Conservation (phyloP, 805 yeast genomes). For the Ogataea nonfermentans region DNA sequence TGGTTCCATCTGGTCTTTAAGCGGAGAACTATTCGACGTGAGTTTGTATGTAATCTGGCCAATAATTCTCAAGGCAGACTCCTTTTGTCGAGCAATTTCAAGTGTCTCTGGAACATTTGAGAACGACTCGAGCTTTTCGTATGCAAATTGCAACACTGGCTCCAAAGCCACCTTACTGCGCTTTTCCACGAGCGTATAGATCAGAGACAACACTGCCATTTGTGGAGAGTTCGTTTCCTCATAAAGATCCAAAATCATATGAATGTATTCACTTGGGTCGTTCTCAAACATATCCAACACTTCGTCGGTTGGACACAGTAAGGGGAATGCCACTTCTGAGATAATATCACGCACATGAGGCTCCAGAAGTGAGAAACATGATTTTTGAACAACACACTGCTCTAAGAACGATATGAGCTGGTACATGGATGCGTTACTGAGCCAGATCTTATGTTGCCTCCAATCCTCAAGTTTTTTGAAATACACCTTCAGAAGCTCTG, state of each 20-base stretch:
- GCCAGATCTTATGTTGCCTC: conserved; percentile 67
- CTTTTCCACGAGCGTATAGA: conserved; percentile 69
- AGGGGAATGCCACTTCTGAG: conserved; percentile 73
- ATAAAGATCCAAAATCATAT: conserved; percentile 64
- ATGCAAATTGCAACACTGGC: conserved; percentile 60
- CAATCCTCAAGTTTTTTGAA: conserved; percentile 69
- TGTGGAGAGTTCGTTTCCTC: conserved; percentile 69
- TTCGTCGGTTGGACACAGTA: conserved; percentile 70
- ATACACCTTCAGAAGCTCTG: conserved; percentile 65
- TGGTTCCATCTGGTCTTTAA: conserved; percentile 60
- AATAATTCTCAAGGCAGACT: conserved; percentile 75
- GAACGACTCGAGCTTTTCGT: conserved; percentile 44
- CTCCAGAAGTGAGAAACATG: conserved; percentile 66
- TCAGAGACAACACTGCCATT: conserved; percentile 70
- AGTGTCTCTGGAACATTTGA: conserved; percentile 38
- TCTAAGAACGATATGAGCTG: conserved; percentile 64
- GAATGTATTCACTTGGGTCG: conserved; percentile 91
- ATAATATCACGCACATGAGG: conserved; percentile 67
- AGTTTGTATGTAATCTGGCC: conserved; percentile 68
- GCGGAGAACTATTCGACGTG: conserved; percentile 53
- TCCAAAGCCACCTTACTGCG: conserved; percentile 59
- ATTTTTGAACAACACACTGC: conserved; percentile 54
- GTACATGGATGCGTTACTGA: conserved; percentile 62
- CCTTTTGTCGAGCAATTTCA: conserved; percentile 63
- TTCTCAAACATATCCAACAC: conserved; percentile 75